Evolutionary conservation across 148 eudicot genomes (phyloP).

Genomic region (Limonium bicolor): DNA sequence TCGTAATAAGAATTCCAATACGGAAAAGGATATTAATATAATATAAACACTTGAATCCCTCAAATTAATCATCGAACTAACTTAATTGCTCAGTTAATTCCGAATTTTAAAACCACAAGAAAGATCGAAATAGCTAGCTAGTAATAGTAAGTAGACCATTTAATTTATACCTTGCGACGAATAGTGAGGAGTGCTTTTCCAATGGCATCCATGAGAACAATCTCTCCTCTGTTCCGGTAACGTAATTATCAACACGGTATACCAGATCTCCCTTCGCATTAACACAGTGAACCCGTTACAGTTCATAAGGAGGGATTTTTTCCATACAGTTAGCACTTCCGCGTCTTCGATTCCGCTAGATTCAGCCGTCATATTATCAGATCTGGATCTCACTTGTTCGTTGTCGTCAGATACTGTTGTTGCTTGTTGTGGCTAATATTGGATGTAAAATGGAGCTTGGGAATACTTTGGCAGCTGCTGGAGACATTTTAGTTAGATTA

Average conservation of each 20-base stretch:
- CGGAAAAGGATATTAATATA: too few species aligned
- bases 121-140: too few species aligned
- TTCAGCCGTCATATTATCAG: too few species aligned
- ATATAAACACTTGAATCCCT: too few species aligned
- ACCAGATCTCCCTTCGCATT: constrained; percentile 49
- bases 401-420: too few species aligned
- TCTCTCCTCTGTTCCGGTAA: constrained; percentile 20
- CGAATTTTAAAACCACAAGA: neutral
- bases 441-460: neutral
- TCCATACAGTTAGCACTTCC: constrained; percentile 48
- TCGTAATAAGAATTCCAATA: neutral
- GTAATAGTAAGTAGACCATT: too few species aligned
- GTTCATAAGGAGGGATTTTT: constrained; percentile 49
- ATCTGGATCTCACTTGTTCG: too few species aligned
- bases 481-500: too few species aligned
- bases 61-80: too few species aligned
- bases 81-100: neutral
- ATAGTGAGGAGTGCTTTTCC: constrained; percentile 65
- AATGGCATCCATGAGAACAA: constrained; percentile 53
- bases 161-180: constrained; percentile 79
- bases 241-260: constrained; percentile 63
- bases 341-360: neutral
- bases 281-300: constrained; percentile 71
- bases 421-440: too few species aligned
- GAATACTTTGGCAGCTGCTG: constrained; percentile 6